A percentile compares a stretch with the other conserved stretches of the same genome.
Conservation (phyloP, 345 rosid species). For the Fremontodendron californicum region DNA sequence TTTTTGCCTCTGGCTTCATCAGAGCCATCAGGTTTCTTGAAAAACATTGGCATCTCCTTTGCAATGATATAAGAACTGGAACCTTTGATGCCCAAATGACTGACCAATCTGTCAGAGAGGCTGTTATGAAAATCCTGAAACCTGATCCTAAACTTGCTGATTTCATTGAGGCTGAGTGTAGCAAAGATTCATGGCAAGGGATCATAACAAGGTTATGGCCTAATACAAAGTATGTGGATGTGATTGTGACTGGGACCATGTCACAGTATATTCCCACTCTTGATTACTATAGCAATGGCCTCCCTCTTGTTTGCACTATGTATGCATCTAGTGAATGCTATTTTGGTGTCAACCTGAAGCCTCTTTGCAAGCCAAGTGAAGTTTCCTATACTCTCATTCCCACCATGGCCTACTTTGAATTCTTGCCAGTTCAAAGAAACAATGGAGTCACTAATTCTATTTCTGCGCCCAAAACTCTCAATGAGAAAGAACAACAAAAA, state of each 20-base stretch:
- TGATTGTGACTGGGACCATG: constrained; percentile 98
- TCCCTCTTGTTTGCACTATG: constrained; percentile 95
- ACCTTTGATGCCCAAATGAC: constrained; percentile 46
- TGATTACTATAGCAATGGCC: constrained; percentile 77
- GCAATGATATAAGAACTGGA: constrained; percentile 50
- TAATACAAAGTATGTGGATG: constrained; percentile 83
- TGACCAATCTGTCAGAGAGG: constrained; percentile 50
- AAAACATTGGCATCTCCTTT: constrained; percentile 54
- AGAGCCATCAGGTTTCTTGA: constrained; percentile 73
- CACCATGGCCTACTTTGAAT: constrained; percentile 91
- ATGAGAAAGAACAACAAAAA: constrained; percentile 76
- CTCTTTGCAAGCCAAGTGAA: constrained; percentile 79
- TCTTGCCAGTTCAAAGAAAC: constrained; percentile 76
- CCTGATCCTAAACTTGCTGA: constrained; percentile 62
- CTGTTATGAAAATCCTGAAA: constrained; percentile 56
- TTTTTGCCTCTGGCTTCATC: constrained; percentile 81
- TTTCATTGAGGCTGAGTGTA: constrained; percentile 51
- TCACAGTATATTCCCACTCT: constrained; percentile 95
- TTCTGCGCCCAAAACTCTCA: constrained; percentile 59
- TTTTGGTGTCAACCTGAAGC: constrained; percentile 82
- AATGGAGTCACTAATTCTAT: constrained; percentile 57
- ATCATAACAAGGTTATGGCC: constrained; percentile 78
- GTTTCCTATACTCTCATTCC: constrained; percentile 90
- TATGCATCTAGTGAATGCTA: constrained; percentile 98
- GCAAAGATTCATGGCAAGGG: constrained; percentile 60